Conservation (phyloP, 2,329 filamentous ascomycete genomes). For the Ceratocystiopsis minuta region DNA sequence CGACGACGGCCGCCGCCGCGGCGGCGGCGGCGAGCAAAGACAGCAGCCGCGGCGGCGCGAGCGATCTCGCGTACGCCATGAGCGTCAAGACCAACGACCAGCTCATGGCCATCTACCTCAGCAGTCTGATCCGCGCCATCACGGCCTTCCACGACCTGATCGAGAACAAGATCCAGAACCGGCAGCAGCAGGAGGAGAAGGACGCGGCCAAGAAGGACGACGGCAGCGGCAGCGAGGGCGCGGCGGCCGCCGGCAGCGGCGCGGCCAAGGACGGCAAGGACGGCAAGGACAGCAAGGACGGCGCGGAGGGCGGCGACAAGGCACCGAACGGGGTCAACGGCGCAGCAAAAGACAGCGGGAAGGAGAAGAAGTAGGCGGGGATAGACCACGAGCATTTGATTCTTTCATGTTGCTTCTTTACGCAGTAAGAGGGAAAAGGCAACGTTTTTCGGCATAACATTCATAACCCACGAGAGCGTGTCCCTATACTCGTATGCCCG, state of each 20-base stretch:
- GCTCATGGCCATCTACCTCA: constrained; percentile 94
- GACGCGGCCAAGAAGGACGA: constrained; percentile 63
- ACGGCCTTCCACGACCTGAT: constrained; percentile 98
- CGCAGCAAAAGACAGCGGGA: constrained; percentile 29
- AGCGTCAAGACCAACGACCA: constrained; percentile 99
- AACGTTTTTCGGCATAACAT: neutral
- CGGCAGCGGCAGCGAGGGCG: constrained; percentile 38
- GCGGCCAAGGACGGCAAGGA: constrained; percentile 15
- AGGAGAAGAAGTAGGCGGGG: constrained; percentile 10
- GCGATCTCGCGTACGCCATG: constrained; percentile 89
- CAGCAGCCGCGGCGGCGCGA: constrained; percentile 42
- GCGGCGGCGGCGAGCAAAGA: constrained; percentile 18
- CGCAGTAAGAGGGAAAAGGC: neutral
- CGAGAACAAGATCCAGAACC: constrained; percentile 99
- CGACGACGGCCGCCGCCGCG: constrained; percentile 23
- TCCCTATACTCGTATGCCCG: too few species aligned
- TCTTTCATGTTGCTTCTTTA: neutral
- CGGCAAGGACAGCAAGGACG: constrained; percentile 20
- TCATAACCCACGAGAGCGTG: too few species aligned
- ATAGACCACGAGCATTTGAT: neutral
- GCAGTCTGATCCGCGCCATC: constrained; percentile 89
- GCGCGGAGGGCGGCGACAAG: constrained; percentile 32
- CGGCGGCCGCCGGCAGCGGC: constrained; percentile 30
- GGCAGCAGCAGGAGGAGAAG: constrained; percentile 91
- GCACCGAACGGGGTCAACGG: constrained; percentile 5